Evolutionary conservation across 2,329 filamentous ascomycete genomes (phyloP).

Genomic region (Colletotrichum trifolii): DNA sequence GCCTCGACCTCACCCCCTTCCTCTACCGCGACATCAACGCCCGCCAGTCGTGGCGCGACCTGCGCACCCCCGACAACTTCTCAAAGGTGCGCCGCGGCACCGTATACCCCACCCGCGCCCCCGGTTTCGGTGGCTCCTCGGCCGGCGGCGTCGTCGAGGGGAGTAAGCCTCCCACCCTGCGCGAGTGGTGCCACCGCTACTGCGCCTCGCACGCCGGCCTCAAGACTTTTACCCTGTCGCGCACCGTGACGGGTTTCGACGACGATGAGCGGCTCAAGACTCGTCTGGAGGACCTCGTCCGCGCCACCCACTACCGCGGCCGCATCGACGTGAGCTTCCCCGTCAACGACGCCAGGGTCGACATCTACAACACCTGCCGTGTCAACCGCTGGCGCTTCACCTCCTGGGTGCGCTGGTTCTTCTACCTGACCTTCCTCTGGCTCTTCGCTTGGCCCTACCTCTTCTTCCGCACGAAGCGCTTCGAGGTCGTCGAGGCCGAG

Average conservation of each 20-base stretch:
- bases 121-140: conserved; percentile 50
- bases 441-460: conserved; percentile 78
- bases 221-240: conserved; percentile 65
- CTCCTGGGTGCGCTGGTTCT: conserved; percentile 72
- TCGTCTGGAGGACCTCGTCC: conserved; percentile 67
- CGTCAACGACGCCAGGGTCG: conserved; percentile 63
- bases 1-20: conserved; percentile 68
- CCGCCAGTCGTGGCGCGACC: conserved; percentile 52
- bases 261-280: conserved; percentile 58
- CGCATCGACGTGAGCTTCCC: conserved; percentile 69
- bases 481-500: conserved; percentile 70
- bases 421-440: conserved; percentile 75
- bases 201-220: conserved; percentile 67
- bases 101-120: conserved; percentile 62
- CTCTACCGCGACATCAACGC: conserved; percentile 59
- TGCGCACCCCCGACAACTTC: conserved; percentile 66
- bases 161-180: conserved; percentile 30
- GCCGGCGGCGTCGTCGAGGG: conserved; percentile 14
- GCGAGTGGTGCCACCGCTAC: conserved; percentile 76
- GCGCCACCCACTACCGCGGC: conserved; percentile 75
- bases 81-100: conserved; percentile 75
- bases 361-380: conserved; percentile 71
- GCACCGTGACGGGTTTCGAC: conserved; percentile 71
- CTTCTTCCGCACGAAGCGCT: conserved; percentile 74
- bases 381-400: conserved; percentile 74